A percentile compares a stretch with the other conserved stretches of the same genome.
Conservation (phyloP, 257 asterid genomes). For the Solanum sitiens region DNA sequence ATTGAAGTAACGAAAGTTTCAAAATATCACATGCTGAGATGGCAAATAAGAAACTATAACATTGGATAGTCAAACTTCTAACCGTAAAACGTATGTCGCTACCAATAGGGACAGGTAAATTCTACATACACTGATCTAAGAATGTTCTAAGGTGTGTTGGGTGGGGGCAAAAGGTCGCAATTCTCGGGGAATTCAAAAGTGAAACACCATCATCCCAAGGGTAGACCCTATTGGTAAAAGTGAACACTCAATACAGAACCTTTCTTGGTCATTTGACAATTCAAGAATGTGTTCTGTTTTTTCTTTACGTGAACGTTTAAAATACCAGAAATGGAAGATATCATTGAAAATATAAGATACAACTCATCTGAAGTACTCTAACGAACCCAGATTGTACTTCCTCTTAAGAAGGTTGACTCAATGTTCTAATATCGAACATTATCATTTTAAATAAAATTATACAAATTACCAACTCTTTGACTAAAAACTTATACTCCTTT, state of each 20-base stretch:
- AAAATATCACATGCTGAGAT: not conserved
- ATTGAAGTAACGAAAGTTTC: not conserved
- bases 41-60: not conserved
- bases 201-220: not conserved
- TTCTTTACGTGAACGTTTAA: not conserved
- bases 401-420: not conserved
- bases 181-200: not conserved
- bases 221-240: not conserved
- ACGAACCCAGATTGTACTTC: not conserved
- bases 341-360: not conserved
- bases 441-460: no score
- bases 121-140: not conserved
- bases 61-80: not conserved
- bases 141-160: not conserved
- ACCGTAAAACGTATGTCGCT: not conserved
- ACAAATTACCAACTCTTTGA: not conserved
- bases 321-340: not conserved
- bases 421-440: not conserved
- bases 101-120: not conserved
- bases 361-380: not conserved
- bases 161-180: not conserved
- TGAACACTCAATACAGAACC: not conserved
- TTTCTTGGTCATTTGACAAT: not conserved
- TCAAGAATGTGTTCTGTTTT: not conserved
- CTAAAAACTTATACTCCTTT: not conserved